Evolutionary conservation across 495 filamentous ascomycete species (phyloP), one percentile per base, ranked within the genome.

Genomic region (Massariosphaeria phaeospora): DNA sequence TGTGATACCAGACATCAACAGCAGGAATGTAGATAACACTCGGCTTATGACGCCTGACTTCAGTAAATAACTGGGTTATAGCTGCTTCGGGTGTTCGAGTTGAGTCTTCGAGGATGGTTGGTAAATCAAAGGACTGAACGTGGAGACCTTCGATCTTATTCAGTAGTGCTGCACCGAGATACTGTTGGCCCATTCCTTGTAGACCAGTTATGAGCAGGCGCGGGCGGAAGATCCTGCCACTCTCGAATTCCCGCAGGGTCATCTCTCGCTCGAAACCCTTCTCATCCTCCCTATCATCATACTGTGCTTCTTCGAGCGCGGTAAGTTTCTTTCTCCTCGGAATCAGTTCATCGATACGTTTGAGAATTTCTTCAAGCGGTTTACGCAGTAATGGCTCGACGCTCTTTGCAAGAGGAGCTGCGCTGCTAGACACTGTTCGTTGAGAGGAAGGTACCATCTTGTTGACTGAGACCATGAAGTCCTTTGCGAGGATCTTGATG

Each of bases 391-490:
- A 72, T 18, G 94, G 91, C 69, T 94, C 85, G 47, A 97, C 77
- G 26, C 76, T 72, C 35, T 81, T 82, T 3, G 89, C 85, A 24
- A 98, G 71, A 2, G 90, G 83, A 4, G 81, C 76, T 52, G 91
- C 89, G 8, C 82, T 84, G 15, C 91, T 91, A 4, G 88, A 82
- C 0, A 86, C 82, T 31, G 93, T 86, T 27, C 93, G 76, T 64
- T 96, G 88, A 0, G 91, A 96, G 1, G 94, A 96, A 4, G 93
- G 94, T 15, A 96, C 78, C 72, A 97, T 88, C 67, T 91, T 95
- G 69, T 95, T 96, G 66, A 94, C 78, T 0, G 94, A 91, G 18
- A 96, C 75, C 86, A 96, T 95, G 66, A 98, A 97, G 67, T 98
- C 93, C 57, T 90, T 90, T 12, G 94, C 85, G 21, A 83, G 81